Base-by-base conservation (phyloP, 1,139 yeast species). In the Pichia sp. region DNA sequence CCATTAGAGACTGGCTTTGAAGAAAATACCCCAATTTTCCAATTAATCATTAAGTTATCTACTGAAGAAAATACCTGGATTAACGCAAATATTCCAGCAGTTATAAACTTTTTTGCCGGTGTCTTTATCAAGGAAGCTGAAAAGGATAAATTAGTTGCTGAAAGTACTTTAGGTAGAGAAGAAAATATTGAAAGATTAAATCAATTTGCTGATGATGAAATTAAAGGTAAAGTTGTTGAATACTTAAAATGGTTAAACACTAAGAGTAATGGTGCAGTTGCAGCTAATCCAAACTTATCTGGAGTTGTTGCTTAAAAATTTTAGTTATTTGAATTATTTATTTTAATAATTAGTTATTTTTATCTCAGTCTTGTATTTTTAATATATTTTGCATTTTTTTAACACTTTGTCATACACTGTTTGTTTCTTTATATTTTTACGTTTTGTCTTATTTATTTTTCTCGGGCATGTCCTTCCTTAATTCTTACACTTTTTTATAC, bases 1-100 rank as follows among this genome's bases (percentile, higher is more conserved):
- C 99, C 99, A 43, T 76, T 92, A 62, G 78, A 81, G 61, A 80
- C 90, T 45, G 97, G 92, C 9, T 83, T 76, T 55, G 97, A 90
- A 69, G 99, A 92, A 67, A 89, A 92, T 67, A 78, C 81, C 31
- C 97, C 98, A 49, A 82, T 92, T 53, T 86, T 89, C 66, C 81
- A 83, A 60, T 73, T 90, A 56, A 75, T 92, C 51, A 69, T 84
- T 60, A 76, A 77, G 58, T 74, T 90, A 55, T 44, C 52, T 24
- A 47, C 50, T n/a, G 64, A 73, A 47, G 76, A 80, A 55, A 76
- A 82, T 61, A 71, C 74, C 40, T 63, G 74, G 39, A 78, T 87
- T 41, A 64, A 76, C 40, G 64, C 66, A 35, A 76, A 77, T 56
- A 80, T 90, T 40, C 82, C 80, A 54, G 73, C 75, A 58, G 69